These are phyloP conservation scores for Adansonia digitata DNA, from an alignment of 345 rosid genomes.

Conservation along the genomic window DNA sequence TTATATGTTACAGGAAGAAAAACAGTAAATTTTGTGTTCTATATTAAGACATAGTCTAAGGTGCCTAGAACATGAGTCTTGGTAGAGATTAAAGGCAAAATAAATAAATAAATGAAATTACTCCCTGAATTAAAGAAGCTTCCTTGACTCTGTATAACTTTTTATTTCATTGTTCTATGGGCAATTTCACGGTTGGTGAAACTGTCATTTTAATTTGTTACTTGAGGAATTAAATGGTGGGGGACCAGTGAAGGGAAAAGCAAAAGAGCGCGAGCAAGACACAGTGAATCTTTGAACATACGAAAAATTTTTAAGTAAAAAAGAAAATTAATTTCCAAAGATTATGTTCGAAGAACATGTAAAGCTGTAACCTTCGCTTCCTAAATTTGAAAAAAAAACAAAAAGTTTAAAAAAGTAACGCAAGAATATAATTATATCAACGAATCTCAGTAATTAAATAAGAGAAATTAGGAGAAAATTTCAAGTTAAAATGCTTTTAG, in stretches of 20 bases:
- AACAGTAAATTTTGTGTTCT: neutral
- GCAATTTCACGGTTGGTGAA: neutral
- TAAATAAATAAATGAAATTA: neutral
- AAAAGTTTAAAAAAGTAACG: neutral
- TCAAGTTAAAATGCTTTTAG: neutral
- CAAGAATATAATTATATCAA: neutral
- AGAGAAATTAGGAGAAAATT: neutral
- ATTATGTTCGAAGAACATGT: conserved; percentile 19
- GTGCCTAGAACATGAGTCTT: neutral
- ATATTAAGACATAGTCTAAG: neutral
- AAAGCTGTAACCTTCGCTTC: conserved; percentile 17
- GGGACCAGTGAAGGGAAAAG: conserved; percentile 16
- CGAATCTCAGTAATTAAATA: neutral
- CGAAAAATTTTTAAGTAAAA: neutral
- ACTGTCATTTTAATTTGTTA: neutral
- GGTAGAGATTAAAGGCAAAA: neutral
- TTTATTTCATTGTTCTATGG: neutral
- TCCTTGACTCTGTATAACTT: neutral
- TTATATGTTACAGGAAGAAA: neutral
- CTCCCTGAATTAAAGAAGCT: neutral
- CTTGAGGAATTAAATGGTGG: neutral
- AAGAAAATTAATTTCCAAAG: neutral
- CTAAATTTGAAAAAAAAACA: conserved; percentile 2
- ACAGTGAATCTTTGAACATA: neutral
- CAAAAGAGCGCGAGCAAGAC: conserved; percentile 19